These are phyloP conservation scores for Penstemon davidsonii DNA, from an alignment of 257 asterid species.

Conservation along the genomic window DNA sequence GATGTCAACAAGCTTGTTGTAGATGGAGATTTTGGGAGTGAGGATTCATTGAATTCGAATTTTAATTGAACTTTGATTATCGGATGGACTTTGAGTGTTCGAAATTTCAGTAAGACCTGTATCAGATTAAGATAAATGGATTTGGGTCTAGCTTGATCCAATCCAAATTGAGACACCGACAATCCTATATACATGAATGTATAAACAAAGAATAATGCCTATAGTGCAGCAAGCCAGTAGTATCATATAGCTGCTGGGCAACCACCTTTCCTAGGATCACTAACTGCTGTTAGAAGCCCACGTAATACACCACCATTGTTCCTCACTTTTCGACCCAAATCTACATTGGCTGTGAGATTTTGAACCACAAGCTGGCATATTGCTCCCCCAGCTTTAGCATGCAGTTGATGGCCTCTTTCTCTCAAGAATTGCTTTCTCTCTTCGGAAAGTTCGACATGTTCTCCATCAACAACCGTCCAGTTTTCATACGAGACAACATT, in stretches of 20 bases:
- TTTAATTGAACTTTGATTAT: too few species aligned
- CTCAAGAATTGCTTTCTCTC: slow-evolving; percentile 55
- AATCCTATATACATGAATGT: too few species aligned
- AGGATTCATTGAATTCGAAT: too few species aligned
- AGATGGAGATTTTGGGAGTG: too few species aligned
- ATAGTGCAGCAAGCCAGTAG: too few species aligned
- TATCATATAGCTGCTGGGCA: slow-evolving; percentile 76
- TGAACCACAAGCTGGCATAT: slow-evolving; percentile 84
- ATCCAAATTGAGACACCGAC: too few species aligned
- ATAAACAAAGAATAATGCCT: too few species aligned
- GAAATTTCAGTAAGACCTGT: too few species aligned
- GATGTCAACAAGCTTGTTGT: too few species aligned
- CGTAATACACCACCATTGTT: slow-evolving; percentile 22
- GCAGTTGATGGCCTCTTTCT: slow-evolving; percentile 64
- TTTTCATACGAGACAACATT: slow-evolving; percentile 74
- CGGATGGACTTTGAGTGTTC: too few species aligned
- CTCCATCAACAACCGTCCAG: slow-evolving; percentile 79
- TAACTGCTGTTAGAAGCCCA: slow-evolving; percentile 75
- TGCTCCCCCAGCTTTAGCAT: slow-evolving; percentile 68
- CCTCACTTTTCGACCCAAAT: slow-evolving; percentile 35
- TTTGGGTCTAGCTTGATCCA: too few species aligned
- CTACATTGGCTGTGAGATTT: slow-evolving; percentile 26
- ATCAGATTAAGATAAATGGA: too few species aligned
- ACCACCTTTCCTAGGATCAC: slow-evolving; percentile 94
- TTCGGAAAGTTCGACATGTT: slow-evolving; percentile 69